Evolutionary conservation across 1,284 basidiomycete species (phyloP), one percentile per base, ranked within the genome.

Genomic region (Athelia sp.): DNA sequence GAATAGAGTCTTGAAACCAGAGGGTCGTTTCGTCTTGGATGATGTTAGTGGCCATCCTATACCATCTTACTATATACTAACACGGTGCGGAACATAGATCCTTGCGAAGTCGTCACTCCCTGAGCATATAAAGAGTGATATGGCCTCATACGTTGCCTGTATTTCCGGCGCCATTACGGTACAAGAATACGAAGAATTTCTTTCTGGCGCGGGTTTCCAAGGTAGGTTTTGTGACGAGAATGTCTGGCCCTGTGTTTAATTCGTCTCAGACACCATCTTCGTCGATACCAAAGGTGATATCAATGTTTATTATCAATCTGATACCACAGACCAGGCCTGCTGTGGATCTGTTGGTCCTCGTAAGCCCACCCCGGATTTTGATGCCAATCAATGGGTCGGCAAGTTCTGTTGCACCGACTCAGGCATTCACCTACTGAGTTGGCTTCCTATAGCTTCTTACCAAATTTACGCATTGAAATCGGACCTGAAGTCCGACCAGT

Each of bases 1-100:
- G 0, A 58, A 69, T 45, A 66, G 78, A 13, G 62, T 79, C 3
- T 62, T 81, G 42, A 79, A 73, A 56, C 71, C 74, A 4, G 76
- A 75, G 45, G 78, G 79, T 10, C 66, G 76, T 18, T 54, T 79
- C 24, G 66, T 68, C 3, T 54, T 79, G 9, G 65, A 55, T 22
- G 64, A 68, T 40, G 55, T 59, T 46, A 11, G 52, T 43, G 17
- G 15, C 1, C 34, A 21, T 1, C 6, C 31, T 11, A 29, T 38
- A n/a, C n/a, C n/a, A n/a, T n/a, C n/a, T n/a, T n/a, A n/a, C n/a
- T n/a, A n/a, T n/a, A n/a, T 15, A 36, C 45, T 19, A 15, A 23
- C 14, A 40, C n/a, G 32, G 19, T 46, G 23, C 18, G 14, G 24
- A 24, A 23, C 29, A 19, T 50, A 79, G 72, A 73, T 78, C 32